Evolutionary conservation across 768 basidiomycete species (phyloP), one percentile per base, ranked within the genome.

Genomic region (Suillus hirtellus): DNA sequence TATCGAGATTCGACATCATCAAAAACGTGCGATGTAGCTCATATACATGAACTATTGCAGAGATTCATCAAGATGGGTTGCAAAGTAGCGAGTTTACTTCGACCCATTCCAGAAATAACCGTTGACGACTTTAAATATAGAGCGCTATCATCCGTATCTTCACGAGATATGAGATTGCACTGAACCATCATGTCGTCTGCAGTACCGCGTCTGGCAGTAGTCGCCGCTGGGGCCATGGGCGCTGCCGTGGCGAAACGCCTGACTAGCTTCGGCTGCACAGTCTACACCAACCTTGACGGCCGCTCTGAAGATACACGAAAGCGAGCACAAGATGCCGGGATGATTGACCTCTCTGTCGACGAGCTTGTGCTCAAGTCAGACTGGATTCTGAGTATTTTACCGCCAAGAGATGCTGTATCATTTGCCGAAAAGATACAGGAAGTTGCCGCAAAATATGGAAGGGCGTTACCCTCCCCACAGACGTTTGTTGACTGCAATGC

Each of bases 171-270:
- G 55, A 24, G 4, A 38, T 24, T 56, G 17, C 15, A 42, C 19
- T 42, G 38, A 46, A 49, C 62, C 2, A 61, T 38, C 62, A 70
- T 76, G 71, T 60, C 40, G 10, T 21, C 63, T 21, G 12, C 27
- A 24, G 50, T 69, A 61, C 71, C 71, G 64, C 74, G 69, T 38
- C 72, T 87, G 60, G 82, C 81, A 37, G 74, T 87, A 24, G 73
- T 88, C 63, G 80, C 85, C 40, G 80, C 85, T 10, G 86, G 86
- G 19, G 80, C 79, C 2, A 89, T 87, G 88, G 86, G 86, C 34
- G 75, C 85, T 6, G 86, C 78, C 21, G 81, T 89, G 37, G 86
- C 79, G 19, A 77, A 72, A 38, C 79, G 77, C 34, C 76, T 88
- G 42, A 77, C 77, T 1, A 67, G 73, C 24, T 75, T 78, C n/a